Evolutionary conservation across 805 yeast species (phyloP).

Genomic region (Kuraishia molischiana): DNA sequence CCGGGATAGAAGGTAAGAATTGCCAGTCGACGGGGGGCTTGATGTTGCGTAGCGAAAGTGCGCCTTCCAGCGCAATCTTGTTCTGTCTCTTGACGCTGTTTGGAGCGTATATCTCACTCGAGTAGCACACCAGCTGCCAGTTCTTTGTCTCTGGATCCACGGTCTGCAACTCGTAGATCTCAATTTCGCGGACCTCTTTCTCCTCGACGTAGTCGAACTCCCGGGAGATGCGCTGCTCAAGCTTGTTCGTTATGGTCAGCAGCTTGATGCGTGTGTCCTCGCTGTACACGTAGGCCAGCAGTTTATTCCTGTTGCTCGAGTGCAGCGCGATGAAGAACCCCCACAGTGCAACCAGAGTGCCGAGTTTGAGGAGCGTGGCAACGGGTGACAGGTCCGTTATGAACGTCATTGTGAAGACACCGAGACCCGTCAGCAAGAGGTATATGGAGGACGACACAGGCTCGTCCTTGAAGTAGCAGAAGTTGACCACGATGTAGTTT

Average conservation of each 20-base stretch:
- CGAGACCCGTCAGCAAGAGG: constrained; percentile 23
- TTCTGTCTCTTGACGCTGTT: constrained; percentile 31
- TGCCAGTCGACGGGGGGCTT: constrained; percentile 54
- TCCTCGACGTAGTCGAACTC: constrained; percentile 20
- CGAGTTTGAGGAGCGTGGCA: constrained; percentile 19
- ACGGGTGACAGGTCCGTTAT: constrained; percentile 7
- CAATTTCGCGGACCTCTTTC: constrained; percentile 40
- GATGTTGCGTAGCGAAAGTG: constrained; percentile 25
- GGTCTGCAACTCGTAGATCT: constrained; percentile 59
- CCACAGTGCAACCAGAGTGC: constrained; percentile 41
- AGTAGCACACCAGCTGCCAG: constrained; percentile 58
- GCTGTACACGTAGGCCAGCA: constrained; percentile 40
- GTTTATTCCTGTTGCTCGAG: constrained; percentile 38
- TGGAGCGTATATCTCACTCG: constrained; percentile 41
- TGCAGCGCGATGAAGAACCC: constrained; percentile 29
- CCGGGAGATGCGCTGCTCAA: constrained; percentile 26
- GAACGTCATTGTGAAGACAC: constrained; percentile 18
- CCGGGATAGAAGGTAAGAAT: constrained; percentile 18
- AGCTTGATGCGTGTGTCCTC: constrained; percentile 55
- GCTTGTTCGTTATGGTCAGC: constrained; percentile 34
- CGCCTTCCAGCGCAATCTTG: constrained; percentile 16
- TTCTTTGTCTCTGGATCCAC: constrained; percentile 35
- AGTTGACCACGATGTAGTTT: constrained; percentile 36
- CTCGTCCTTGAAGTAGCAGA: constrained; percentile 58
- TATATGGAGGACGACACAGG: constrained; percentile 44